Conservation (phyloP, 306 rosid genomes). For the Geum urbanum region DNA sequence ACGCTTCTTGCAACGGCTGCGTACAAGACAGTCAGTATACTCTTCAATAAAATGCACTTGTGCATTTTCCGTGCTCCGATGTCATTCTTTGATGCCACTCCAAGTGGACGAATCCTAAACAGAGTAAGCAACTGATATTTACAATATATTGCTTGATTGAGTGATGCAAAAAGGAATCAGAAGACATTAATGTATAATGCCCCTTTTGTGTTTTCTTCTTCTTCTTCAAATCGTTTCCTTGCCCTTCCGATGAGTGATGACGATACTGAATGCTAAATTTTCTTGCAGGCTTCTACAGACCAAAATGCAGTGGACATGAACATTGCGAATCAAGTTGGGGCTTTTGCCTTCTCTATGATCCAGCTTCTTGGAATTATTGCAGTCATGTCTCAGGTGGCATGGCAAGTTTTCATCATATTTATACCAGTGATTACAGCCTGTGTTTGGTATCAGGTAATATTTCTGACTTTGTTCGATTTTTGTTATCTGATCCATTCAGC, state of each 20-base stretch:
- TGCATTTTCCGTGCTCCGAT: slow-evolving; percentile 80
- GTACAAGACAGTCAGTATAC: slow-evolving; percentile 65
- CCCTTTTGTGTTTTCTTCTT: no score
- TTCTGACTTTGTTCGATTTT: slow-evolving; percentile 11
- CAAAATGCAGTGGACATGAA: slow-evolving; percentile 59
- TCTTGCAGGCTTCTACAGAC: slow-evolving; percentile 69
- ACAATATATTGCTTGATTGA: background rate
- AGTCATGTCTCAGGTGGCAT: slow-evolving; percentile 78
- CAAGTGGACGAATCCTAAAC: slow-evolving; percentile 76
- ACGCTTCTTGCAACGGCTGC: slow-evolving; percentile 49
- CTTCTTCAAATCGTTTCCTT: background rate
- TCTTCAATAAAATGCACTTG: slow-evolving; percentile 70
- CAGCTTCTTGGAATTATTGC: slow-evolving; percentile 70
- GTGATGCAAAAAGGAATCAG: background rate
- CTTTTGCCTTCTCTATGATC: slow-evolving; percentile 47
- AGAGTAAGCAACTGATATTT: slow-evolving; percentile 44
- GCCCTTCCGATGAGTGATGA: background rate
- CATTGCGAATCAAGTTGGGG: slow-evolving; percentile 39
- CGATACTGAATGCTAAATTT: background rate
- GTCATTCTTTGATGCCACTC: slow-evolving; percentile 90
- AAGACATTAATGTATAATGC: background rate
- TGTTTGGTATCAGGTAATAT: slow-evolving; percentile 71
- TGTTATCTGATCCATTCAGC: slow-evolving; percentile 6
- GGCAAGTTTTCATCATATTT: slow-evolving; percentile 76
- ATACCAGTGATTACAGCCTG: slow-evolving; percentile 56